Base-by-base conservation (phyloP, 1,284 basidiomycete genomes). In the Leccinum pachyderme region DNA sequence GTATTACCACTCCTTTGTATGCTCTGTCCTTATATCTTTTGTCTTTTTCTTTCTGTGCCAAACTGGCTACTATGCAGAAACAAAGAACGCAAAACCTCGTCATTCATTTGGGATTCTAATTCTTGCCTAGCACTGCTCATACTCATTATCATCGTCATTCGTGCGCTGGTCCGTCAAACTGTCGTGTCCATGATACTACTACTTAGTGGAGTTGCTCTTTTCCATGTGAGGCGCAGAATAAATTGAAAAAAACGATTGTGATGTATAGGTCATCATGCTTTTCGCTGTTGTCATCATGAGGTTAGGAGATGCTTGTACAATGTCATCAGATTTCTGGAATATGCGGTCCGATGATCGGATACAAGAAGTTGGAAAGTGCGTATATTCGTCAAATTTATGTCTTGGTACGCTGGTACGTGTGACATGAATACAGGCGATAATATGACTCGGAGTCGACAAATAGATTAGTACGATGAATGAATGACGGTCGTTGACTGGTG, bases 1-100 rank as follows among this genome's bases (percentile, higher is more conserved):
- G 67, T 72, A 72, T 54, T 54, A 66, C 50, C 60, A 54, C 56
- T 70, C 63, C 4, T 62, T 66, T 64, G 53, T 53, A 12, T 39
- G 18, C 15, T 39, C 37, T 39, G 37, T 41, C 37, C 37, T 6
- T 41, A 41, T 41, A 12, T 22, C 39, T 41, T 41, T 8, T 41
- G 2, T 47, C 8, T 27, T 24, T 54, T 51, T 25, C 24, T 60
- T 50, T 37, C 55, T 64, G 54, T 61, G 32, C 47, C 18, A 48
- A 58, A 49, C 54, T 52, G 33, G 49, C 51, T 35, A 53, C 43
- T 46, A 41, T 12, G 18, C 39, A 41, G 39, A 41, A 41, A 41
- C 39, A 41, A 41, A 60, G 55, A 62, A 49, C 51, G 57, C 52
- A 41, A 37, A 29, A 50, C 43, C 44, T 24, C 27, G 54, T 49